These are phyloP conservation scores for Penicillium thymicola DNA, from an alignment of 2,329 filamentous ascomycete genomes.

Conservation along the genomic window DNA sequence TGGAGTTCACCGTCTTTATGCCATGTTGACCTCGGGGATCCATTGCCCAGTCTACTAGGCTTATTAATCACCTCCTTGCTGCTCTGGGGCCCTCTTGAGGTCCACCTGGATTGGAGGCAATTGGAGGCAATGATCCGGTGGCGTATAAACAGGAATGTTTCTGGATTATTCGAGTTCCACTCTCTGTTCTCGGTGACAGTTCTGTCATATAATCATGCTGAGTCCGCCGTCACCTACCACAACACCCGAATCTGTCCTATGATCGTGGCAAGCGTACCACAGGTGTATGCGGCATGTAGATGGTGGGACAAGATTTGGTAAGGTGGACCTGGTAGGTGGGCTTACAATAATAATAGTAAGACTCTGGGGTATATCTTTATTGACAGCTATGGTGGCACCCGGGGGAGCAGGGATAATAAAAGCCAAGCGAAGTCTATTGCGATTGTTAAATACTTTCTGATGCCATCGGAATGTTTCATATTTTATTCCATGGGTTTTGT, in stretches of 20 bases:
- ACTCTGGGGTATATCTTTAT: neutral
- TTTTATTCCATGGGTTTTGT: neutral
- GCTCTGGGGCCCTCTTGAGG: neutral
- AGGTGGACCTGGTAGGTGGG: neutral
- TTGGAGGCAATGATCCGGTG: neutral
- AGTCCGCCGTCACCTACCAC: neutral
- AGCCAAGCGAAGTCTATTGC: slow-evolving; percentile 10
- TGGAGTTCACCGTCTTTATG: slow-evolving; percentile 15
- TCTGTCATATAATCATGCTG: neutral
- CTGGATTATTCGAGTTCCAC: neutral
- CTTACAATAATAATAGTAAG: neutral
- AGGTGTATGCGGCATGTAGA: neutral
- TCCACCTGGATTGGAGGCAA: neutral
- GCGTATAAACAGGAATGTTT: neutral
- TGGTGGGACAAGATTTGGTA: neutral
- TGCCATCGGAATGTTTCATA: neutral
- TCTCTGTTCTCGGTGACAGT: neutral
- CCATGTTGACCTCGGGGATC: neutral
- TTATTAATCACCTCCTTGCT: slow-evolving; percentile 27
- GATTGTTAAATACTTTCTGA: neutral
- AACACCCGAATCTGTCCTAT: neutral
- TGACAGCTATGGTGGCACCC: neutral
- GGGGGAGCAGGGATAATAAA: neutral
- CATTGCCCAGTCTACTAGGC: neutral
- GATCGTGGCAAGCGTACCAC: neutral